Evolutionary conservation across 768 basidiomycete genomes (phyloP), one percentile per base, ranked within the genome.

Genomic region (Hortiboletus campestris): DNA sequence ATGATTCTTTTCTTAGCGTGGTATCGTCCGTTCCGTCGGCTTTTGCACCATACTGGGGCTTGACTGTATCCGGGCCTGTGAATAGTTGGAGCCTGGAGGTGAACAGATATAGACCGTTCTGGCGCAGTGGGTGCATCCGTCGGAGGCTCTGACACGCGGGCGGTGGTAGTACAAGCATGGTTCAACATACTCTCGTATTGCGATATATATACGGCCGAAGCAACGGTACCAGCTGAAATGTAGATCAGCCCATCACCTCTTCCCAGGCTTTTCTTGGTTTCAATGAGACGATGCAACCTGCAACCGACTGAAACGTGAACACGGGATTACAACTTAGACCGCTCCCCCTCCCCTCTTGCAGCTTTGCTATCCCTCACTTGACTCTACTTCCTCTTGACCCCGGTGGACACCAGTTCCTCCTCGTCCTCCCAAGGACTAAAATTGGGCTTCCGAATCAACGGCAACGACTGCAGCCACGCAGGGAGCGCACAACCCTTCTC

Each of bases 371-470:
- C 52, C 25, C n/a, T 34, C 29, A n/a, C 42, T 41, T 25, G 28
- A 3, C 35, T 46, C 49, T 72, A 71, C 69, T 61, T 59, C 19
- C 49, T 55, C 59, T 61, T 67, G 16, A 39, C 40, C 46, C 60
- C 63, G 19, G 45, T 48, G 55, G 59, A 60, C 50, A 58, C 61
- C 45, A 46, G 64, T 46, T 86, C 86, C 58, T 89, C 88, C 58
- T 89, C 88, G 63, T 90, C 88, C 46, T 86, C 89, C 88, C 88
- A 91, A 32, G 89, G 89, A 63, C 88, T 90, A 65, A 90, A 91
- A 56, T 86, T 86, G 55, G 82, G 76, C 73, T 88, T 89, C 57
- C 82, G 78, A 59, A 82, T 76, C 61, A 81, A 77, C 36, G 87
- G 85, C 56, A 88, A 66, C n/a, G 81, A 76, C 62, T 84, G 82